phyloP scores from a whole-genome alignment of 371 early-diverging fungal species.

The Mortierella sp. region DNA sequence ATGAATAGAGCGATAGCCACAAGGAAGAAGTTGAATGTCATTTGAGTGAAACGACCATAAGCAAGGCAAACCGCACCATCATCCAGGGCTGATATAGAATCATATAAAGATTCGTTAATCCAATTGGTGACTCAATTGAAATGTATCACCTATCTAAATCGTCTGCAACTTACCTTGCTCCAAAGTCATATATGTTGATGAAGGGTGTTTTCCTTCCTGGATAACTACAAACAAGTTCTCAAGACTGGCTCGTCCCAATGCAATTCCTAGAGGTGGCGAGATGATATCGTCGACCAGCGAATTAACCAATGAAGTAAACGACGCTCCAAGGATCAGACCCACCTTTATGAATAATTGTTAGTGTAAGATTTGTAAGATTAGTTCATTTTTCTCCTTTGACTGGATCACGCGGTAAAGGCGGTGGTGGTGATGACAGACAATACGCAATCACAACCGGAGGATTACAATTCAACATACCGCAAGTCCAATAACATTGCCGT shows the following conservation, averaged over 20 bases:
- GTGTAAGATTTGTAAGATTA: neutral
- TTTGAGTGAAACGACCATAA: constrained; percentile 43
- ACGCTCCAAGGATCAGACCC: constrained; percentile 40
- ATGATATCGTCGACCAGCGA: constrained; percentile 47
- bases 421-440: constrained; percentile 1
- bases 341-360: constrained; percentile 16
- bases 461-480: constrained; percentile 23
- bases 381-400: neutral
- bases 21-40: constrained; percentile 44
- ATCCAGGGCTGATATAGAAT: constrained; percentile 19
- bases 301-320: constrained; percentile 36
- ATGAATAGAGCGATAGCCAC: constrained; percentile 33
- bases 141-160: no score
- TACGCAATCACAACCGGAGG: neutral
- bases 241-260: constrained; percentile 38
- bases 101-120: neutral
- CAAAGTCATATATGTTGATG: constrained; percentile 27
- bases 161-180: constrained; percentile 27
- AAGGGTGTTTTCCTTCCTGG: constrained; percentile 26
- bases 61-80: constrained; percentile 49
- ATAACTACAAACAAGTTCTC: constrained; percentile 45
- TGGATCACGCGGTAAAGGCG: constrained; percentile 1
- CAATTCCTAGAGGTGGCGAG: constrained; percentile 47
- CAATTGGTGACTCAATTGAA: no score
- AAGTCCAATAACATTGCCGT: constrained; percentile 47